Conservation (phyloP, 192 early-diverging fungal genomes). For the Neocallimastix lanati region DNA sequence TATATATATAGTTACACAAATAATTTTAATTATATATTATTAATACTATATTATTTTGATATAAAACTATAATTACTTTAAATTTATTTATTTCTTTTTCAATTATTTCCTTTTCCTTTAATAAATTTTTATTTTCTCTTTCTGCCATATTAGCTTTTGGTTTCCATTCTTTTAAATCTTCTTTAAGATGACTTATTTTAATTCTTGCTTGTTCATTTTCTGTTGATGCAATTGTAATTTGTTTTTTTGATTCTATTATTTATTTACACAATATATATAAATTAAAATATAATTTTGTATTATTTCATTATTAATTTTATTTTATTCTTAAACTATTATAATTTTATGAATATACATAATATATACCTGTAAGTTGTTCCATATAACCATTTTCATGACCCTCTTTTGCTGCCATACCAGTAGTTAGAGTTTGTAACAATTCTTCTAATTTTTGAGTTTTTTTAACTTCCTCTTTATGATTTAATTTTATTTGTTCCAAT, state of each 20-base stretch:
- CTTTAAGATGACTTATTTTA: slow-evolving; percentile 52
- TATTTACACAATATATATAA: too few species aligned
- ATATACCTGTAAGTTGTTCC: slow-evolving; percentile 71
- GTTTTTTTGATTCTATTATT: slow-evolving; percentile 40
- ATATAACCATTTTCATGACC: slow-evolving; percentile 90
- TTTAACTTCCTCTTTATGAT: slow-evolving; percentile 32
- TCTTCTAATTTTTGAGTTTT: slow-evolving; percentile 52
- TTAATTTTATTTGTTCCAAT: slow-evolving; percentile 26
- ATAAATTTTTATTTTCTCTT: slow-evolving; percentile 40
- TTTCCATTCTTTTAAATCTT: slow-evolving; percentile 50
- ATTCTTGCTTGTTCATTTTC: slow-evolving; percentile 61
- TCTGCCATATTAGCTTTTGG: slow-evolving; percentile 47
- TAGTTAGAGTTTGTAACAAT: slow-evolving; percentile 79
- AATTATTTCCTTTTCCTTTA: slow-evolving; percentile 11
- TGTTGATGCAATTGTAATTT: slow-evolving; percentile 39
- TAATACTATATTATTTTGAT: too few species aligned
- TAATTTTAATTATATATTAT: too few species aligned
- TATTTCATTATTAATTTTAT: too few species aligned
- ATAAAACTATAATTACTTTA: too few species aligned
- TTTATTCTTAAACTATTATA: too few species aligned
- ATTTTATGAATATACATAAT: too few species aligned
- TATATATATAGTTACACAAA: not conserved
- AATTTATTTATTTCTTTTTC: not conserved
- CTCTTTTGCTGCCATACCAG: slow-evolving; percentile 74
- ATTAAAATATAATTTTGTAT: too few species aligned